These are phyloP conservation scores for Calonectria crousiana DNA, from an alignment of 2,329 filamentous ascomycete genomes.

Conservation along the genomic window DNA sequence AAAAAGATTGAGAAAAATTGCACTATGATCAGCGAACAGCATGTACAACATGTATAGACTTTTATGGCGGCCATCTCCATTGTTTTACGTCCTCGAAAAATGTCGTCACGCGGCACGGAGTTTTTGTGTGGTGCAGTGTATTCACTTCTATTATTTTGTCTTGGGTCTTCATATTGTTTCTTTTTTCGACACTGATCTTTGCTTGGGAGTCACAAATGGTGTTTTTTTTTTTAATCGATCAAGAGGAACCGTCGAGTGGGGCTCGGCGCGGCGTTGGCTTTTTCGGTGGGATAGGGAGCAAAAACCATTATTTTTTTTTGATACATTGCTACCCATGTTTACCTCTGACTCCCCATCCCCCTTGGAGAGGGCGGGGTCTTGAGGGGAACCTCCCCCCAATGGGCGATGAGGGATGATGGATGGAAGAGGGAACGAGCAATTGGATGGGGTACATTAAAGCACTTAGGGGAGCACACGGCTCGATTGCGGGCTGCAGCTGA, in stretches of 20 bases:
- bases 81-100: constrained; percentile 36
- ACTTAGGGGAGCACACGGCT: constrained; percentile 13
- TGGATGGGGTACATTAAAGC: constrained; percentile 18
- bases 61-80: constrained; percentile 40
- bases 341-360: not conserved
- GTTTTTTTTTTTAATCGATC: constrained; percentile 15
- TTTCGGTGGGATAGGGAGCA: constrained; percentile 16
- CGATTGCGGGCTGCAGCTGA: constrained; percentile 15
- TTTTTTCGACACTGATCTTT: not conserved
- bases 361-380: constrained; percentile 1
- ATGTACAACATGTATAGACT: constrained; percentile 39
- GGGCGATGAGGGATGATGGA: constrained; percentile 14
- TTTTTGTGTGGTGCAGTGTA: constrained; percentile 25
- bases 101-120: constrained; percentile 37
- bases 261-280: constrained; percentile 27
- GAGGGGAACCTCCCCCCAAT: constrained; percentile 7
- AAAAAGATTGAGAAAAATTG: constrained; percentile 2
- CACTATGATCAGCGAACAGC: constrained; percentile 7
- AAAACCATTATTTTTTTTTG: not conserved
- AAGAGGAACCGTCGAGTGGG: constrained; percentile 22
- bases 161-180: constrained; percentile 11
- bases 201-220: constrained; percentile 11
- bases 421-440: not conserved
- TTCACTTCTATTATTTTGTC: constrained; percentile 23
- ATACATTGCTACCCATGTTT: constrained; percentile 5